Percentiles rank a stretch among this genome's conserved stretches.
phyloP scores from a whole-genome alignment of 805 yeast genomes.

The Kodamaea sagamina region DNA sequence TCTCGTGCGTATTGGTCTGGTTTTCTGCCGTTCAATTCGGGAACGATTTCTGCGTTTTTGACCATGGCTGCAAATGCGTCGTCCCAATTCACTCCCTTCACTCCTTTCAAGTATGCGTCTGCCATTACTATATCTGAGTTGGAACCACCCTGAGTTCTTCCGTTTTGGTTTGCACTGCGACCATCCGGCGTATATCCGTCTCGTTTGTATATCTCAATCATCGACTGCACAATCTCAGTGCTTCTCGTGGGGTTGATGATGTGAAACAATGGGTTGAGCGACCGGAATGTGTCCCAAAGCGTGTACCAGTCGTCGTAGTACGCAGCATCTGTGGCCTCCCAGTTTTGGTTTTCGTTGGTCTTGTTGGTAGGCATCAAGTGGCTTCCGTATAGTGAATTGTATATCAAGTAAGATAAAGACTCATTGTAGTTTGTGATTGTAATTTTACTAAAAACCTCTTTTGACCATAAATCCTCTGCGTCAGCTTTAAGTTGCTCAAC shows the following conservation, averaged over 20 bases:
- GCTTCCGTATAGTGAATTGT: constrained; percentile 17
- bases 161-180: constrained; percentile 38
- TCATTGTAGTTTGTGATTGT: constrained; percentile 1
- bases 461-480: constrained; percentile 22
- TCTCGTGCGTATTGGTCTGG: constrained; percentile 29
- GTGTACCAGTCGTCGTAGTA: constrained; percentile 39
- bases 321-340: constrained; percentile 17
- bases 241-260: constrained; percentile 27
- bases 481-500: constrained; percentile 16
- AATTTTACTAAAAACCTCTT: constrained; percentile 28
- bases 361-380: constrained; percentile 33
- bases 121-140: constrained; percentile 39
- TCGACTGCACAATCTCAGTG: constrained; percentile 28
- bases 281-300: constrained; percentile 41
- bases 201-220: constrained; percentile 30
- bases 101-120: constrained; percentile 34
- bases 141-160: constrained; percentile 40
- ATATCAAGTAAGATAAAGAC: not conserved
- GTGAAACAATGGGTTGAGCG: constrained; percentile 32
- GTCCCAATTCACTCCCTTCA: constrained; percentile 30
- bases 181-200: constrained; percentile 42
- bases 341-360: constrained; percentile 33
- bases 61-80: constrained; percentile 34
- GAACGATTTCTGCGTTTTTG: constrained; percentile 36
- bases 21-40: constrained; percentile 13